A percentile compares a stretch with the other conserved stretches of the same genome.
Conservation (phyloP, 2,329 filamentous ascomycete genomes). For the Penicillium sp. region DNA sequence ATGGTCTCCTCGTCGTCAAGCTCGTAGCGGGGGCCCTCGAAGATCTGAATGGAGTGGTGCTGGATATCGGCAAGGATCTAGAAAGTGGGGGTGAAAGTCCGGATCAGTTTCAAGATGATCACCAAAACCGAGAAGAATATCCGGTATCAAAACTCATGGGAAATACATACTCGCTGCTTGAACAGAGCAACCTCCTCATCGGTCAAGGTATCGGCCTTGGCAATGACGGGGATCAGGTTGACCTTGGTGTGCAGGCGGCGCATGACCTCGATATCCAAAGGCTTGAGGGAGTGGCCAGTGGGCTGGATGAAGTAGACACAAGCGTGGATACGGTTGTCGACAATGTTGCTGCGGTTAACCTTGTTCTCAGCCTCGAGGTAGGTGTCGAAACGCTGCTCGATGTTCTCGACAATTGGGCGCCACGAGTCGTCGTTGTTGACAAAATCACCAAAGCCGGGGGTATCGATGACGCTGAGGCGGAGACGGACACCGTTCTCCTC, state of each 20-base stretch:
- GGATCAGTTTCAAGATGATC: slow-evolving; percentile 27
- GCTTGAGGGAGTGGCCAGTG: slow-evolving; percentile 97
- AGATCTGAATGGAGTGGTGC: slow-evolving; percentile 97
- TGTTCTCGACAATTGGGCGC: slow-evolving; percentile 99
- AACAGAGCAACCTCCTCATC: slow-evolving; percentile 94
- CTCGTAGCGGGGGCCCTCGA: slow-evolving; percentile 97
- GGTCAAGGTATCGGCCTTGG: slow-evolving; percentile 96
- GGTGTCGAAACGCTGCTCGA: slow-evolving; percentile 97
- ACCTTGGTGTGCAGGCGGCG: slow-evolving; percentile 99
- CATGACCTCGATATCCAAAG: slow-evolving; percentile 99
- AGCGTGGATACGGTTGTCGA: slow-evolving; percentile 98
- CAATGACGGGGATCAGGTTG: slow-evolving; percentile 98
- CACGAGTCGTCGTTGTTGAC: slow-evolving; percentile 99
- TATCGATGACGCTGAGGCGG: slow-evolving; percentile 94
- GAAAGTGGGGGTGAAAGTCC: not conserved
- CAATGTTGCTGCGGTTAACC: slow-evolving; percentile 99
- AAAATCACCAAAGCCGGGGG: slow-evolving; percentile 96
- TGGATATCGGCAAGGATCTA: slow-evolving; percentile 97
- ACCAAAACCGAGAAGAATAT: not conserved
- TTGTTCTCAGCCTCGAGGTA: slow-evolving; percentile 99
- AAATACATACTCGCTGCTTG: slow-evolving; percentile 81
- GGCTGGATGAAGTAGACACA: slow-evolving; percentile 99
- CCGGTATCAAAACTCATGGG: not conserved
- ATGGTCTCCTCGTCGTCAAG: slow-evolving; percentile 99
- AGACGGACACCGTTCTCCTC: slow-evolving; percentile 98